Evolutionary conservation across 352 stramenopile genomes (phyloP).

Genomic region (Phytophthora capsici): DNA sequence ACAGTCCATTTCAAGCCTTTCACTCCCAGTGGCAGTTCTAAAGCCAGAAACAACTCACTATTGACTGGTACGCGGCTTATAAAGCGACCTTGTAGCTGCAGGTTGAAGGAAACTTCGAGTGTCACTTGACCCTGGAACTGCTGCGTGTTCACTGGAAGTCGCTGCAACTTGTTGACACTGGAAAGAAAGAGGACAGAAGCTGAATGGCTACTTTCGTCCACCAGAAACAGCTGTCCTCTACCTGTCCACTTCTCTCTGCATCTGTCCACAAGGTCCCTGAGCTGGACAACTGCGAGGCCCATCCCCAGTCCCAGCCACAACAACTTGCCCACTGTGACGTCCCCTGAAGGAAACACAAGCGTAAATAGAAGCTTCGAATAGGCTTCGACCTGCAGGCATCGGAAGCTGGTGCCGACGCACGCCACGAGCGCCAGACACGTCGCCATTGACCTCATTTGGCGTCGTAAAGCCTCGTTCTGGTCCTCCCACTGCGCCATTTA

Average conservation of each 20-base stretch:
- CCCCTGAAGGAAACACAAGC: constrained; percentile 57
- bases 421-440: constrained; percentile 14
- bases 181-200: constrained; percentile 5
- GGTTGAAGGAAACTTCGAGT: neutral
- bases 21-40: constrained; percentile 45
- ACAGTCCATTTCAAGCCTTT: neutral
- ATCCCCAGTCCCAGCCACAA: constrained; percentile 45
- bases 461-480: neutral
- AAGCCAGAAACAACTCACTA: constrained; percentile 54
- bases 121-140: constrained; percentile 30
- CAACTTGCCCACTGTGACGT: constrained; percentile 55
- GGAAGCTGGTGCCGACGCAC: constrained; percentile 2
- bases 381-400: neutral
- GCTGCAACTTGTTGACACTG: neutral
- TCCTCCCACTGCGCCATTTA: constrained; percentile 8
- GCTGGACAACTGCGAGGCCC: constrained; percentile 46
- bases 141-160: constrained; percentile 20
- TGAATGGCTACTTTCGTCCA: constrained; percentile 15
- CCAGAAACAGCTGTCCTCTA: constrained; percentile 9
- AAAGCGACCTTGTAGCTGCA: constrained; percentile 74
- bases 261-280: constrained; percentile 14
- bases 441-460: constrained; percentile 12
- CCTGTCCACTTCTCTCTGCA: constrained; percentile 1
- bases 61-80: constrained; percentile 40
- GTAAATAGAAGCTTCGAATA: constrained; percentile 1